phyloP scores from a whole-genome alignment of 1,139 yeast genomes.

The Candida labiduridarum region DNA sequence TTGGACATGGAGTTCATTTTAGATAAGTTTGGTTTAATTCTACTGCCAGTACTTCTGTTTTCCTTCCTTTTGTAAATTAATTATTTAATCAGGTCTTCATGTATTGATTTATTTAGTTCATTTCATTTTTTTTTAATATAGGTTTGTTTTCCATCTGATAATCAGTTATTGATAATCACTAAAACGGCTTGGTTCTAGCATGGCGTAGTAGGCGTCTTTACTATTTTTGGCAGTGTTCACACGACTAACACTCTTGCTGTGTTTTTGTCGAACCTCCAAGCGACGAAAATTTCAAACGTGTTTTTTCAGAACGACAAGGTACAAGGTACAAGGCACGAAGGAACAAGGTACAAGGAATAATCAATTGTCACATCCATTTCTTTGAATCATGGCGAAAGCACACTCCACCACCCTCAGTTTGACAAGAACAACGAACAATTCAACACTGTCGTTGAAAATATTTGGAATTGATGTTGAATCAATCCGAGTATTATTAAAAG shows the following conservation, averaged over 20 bases:
- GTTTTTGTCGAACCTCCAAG: background rate
- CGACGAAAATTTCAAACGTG: conserved; percentile 1
- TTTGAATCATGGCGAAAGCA: background rate
- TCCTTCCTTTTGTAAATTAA: background rate
- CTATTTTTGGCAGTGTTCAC: background rate
- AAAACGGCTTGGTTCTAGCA: background rate
- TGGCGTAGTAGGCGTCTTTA: background rate
- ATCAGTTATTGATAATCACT: too few relatives aligned
- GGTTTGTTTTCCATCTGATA: too few relatives aligned
- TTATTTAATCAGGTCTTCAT: too few relatives aligned
- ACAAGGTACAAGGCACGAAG: background rate
- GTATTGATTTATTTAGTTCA: too few relatives aligned
- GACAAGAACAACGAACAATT: too few relatives aligned
- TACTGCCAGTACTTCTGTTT: background rate
- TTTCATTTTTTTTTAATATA: too few relatives aligned
- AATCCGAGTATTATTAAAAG: conserved; percentile 55
- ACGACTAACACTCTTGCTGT: background rate
- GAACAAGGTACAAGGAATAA: background rate
- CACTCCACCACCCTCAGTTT: background rate
- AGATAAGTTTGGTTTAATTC: conserved; percentile 3
- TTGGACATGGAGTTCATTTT: conserved; percentile 79
- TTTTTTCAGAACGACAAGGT: background rate
- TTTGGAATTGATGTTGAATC: conserved; percentile 43
- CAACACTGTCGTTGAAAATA: conserved; percentile 25
- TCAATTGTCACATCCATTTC: background rate